Evolutionary conservation across 805 yeast genomes (phyloP).

Genomic region (Candida methanosorbosa): DNA sequence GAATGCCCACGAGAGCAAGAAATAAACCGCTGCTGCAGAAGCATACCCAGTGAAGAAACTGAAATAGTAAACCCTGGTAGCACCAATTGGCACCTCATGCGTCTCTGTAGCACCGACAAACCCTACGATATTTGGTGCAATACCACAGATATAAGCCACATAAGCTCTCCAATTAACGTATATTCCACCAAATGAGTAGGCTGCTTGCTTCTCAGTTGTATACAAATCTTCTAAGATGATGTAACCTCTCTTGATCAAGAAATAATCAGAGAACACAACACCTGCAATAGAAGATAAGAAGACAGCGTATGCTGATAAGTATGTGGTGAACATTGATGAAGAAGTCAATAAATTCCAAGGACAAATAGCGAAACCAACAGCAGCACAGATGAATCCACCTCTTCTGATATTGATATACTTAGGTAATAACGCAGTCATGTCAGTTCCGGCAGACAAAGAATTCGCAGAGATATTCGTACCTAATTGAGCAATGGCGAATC

Average conservation of each 20-base stretch:
- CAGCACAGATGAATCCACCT: slow-evolving; percentile 73
- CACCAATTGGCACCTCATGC: slow-evolving; percentile 64
- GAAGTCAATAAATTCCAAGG: slow-evolving; percentile 77
- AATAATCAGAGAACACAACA: slow-evolving; percentile 60
- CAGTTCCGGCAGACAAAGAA: slow-evolving; percentile 65
- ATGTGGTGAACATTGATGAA: slow-evolving; percentile 69
- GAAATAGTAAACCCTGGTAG: slow-evolving; percentile 61
- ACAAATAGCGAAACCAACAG: slow-evolving; percentile 58
- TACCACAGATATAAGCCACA: slow-evolving; percentile 71
- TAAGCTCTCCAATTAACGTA: slow-evolving; percentile 84
- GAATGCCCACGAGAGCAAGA: slow-evolving; percentile 37
- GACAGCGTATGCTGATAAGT: slow-evolving; percentile 71
- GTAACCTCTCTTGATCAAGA: slow-evolving; percentile 65
- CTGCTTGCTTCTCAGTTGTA: slow-evolving; percentile 30
- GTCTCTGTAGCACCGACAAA: slow-evolving; percentile 76
- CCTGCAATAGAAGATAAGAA: slow-evolving; percentile 82
- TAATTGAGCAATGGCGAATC: slow-evolving; percentile 66
- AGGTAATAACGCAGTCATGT: slow-evolving; percentile 59
- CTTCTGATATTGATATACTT: slow-evolving; percentile 63
- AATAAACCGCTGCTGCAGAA: slow-evolving; percentile 46
- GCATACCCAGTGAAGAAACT: slow-evolving; percentile 74
- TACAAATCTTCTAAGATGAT: slow-evolving; percentile 59
- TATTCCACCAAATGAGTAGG: slow-evolving; percentile 50
- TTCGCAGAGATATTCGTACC: slow-evolving; percentile 73
- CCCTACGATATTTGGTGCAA: slow-evolving; percentile 78